These are phyloP conservation scores for Chimonanthus praecox DNA, from an alignment of 164 flowering plant genomes.

Conservation along the genomic window DNA sequence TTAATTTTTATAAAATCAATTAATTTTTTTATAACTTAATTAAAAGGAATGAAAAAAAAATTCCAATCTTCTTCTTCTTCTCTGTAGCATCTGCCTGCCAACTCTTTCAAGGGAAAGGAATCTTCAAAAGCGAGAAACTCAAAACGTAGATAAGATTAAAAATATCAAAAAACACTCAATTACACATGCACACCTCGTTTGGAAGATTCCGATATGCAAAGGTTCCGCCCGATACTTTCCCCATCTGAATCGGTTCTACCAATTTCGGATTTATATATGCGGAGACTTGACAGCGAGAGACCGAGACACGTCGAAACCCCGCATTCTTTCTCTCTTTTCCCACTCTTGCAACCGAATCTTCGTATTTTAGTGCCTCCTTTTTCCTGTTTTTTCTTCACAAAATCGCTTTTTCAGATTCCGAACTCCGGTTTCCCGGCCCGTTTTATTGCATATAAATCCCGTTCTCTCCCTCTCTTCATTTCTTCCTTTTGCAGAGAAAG, in stretches of 20 bases:
- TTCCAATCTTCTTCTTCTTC: not conserved
- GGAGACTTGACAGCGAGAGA: not conserved
- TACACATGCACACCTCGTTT: not conserved
- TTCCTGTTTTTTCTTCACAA: slow-evolving; percentile 7
- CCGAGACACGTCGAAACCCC: not conserved
- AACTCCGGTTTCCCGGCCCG: slow-evolving; percentile 13
- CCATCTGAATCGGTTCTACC: not conserved
- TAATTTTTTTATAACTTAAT: no score
- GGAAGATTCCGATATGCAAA: not conserved
- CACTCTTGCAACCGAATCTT: slow-evolving; percentile 9
- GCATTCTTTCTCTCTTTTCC: not conserved
- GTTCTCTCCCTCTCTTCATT: not conserved
- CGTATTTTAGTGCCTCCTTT: slow-evolving; percentile 4
- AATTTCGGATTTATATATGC: not conserved
- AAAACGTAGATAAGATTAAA: not conserved
- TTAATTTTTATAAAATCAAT: not conserved
- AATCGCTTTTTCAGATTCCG: slow-evolving; percentile 7
- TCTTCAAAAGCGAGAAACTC: not conserved
- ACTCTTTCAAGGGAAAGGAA: not conserved
- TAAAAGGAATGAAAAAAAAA: no score
- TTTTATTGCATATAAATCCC: slow-evolving; percentile 8
- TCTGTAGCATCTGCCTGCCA: not conserved
- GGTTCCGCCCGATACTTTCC: not conserved
- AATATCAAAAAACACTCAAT: not conserved
- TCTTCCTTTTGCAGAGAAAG: not conserved